Percentiles rank a stretch among this genome's conserved stretches.
Conservation (phyloP, 345 rosid species). For the Melaleuca alternifolia region DNA sequence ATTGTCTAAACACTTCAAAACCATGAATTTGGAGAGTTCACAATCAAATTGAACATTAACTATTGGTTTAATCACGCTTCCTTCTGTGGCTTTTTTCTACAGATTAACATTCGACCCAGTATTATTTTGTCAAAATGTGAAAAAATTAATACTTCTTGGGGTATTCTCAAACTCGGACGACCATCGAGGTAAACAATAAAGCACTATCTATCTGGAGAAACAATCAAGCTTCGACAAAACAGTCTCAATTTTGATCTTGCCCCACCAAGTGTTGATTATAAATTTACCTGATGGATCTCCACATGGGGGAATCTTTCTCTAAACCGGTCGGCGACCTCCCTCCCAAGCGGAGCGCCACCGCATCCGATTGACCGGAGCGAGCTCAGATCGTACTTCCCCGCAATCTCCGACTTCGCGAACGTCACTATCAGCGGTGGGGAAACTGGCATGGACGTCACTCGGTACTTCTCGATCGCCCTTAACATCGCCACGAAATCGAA, state of each 20-base stretch:
- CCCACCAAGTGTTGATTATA: not conserved
- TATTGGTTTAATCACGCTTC: not conserved
- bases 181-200: not conserved
- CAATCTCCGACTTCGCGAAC: conserved; percentile 46
- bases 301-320: conserved; percentile 37
- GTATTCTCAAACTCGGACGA: not conserved
- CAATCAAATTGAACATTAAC: not conserved
- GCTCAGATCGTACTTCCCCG: conserved; percentile 47
- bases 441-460: conserved; percentile 46
- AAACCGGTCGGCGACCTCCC: conserved; percentile 49
- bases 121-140: not conserved
- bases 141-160: not conserved
- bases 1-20: not conserved
- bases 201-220: not conserved
- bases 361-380: conserved; percentile 36
- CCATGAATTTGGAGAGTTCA: not conserved
- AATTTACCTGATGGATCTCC: not conserved
- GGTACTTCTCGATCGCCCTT: conserved; percentile 45
- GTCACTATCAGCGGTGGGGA: conserved; percentile 67
- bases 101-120: not conserved
- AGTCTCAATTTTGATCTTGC: not conserved
- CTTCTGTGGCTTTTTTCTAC: not conserved
- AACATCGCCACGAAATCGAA: conserved; percentile 46
- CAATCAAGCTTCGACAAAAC: not conserved
- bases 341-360: conserved; percentile 78